These are phyloP conservation scores for Chaetomiaceae sp. DNA, from an alignment of 2,329 filamentous ascomycete genomes.

Conservation along the genomic window DNA sequence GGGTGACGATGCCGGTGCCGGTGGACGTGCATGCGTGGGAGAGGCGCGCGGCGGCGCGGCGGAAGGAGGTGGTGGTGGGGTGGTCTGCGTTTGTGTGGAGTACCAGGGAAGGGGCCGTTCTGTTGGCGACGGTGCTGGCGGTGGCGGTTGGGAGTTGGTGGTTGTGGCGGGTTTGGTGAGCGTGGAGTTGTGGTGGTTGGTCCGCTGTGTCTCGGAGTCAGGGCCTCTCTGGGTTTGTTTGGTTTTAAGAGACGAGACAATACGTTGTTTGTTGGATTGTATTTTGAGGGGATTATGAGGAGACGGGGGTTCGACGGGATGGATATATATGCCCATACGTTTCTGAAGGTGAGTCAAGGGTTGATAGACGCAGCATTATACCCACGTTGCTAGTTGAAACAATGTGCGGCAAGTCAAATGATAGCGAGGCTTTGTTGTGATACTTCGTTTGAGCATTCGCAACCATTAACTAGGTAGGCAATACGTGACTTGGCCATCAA, in stretches of 20 bases:
- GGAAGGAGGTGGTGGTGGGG: conserved; percentile 46
- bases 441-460: no score
- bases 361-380: background rate
- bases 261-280: background rate
- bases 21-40: conserved; percentile 54
- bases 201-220: background rate
- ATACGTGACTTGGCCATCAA: no score
- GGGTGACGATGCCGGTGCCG: conserved; percentile 45
- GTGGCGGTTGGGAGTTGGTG: conserved; percentile 45
- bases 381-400: no score
- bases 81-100: conserved; percentile 54
- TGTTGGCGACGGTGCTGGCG: conserved; percentile 41
- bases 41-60: conserved; percentile 43
- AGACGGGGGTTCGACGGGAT: no score
- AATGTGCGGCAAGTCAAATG: no score
- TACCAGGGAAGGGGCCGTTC: conserved; percentile 46
- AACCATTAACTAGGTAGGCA: no score
- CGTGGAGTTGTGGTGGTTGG: background rate
- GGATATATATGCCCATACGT: background rate
- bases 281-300: no score
- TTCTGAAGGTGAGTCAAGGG: background rate
- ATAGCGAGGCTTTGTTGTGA: no score
- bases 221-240: no score
- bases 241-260: no score
- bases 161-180: conserved; percentile 29